Evolutionary conservation across 352 stramenopile genomes (phyloP).

Genomic region (Pythium phragmitis): DNA sequence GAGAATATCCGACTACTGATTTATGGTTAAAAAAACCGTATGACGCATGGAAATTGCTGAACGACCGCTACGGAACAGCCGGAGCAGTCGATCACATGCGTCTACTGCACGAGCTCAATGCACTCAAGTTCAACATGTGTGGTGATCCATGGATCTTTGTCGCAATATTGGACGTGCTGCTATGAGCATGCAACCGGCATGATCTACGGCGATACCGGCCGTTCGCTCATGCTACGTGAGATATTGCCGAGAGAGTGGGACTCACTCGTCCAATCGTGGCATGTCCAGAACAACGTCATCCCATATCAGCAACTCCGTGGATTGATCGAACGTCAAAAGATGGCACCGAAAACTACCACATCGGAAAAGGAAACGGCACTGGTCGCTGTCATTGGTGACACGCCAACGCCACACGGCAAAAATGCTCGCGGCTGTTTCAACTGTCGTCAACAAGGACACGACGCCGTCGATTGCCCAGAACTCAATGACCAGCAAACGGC

Average conservation of each 20-base stretch:
- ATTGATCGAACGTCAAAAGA: background rate
- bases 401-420: background rate
- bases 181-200: slow-evolving; percentile 1
- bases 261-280: slow-evolving; percentile 2
- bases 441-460: background rate
- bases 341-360: background rate
- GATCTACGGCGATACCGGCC: background rate
- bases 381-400: background rate
- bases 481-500: background rate
- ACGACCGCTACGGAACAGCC: slow-evolving; percentile 1
- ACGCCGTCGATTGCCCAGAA: background rate
- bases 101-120: background rate
- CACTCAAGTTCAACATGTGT: background rate
- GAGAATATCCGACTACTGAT: background rate
- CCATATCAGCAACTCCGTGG: background rate
- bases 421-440: slow-evolving; percentile 3
- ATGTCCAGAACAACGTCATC: slow-evolving; percentile 4
- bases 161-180: background rate
- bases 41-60: background rate
- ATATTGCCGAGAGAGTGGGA: background rate
- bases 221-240: slow-evolving; percentile 2
- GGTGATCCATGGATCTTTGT: background rate
- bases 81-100: background rate
- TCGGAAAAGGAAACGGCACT: slow-evolving; percentile 13
- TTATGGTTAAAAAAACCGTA: background rate